Percentiles rank a stretch among this genome's conserved stretches.
phyloP scores from a whole-genome alignment of 768 basidiomycete species.

The Lentinula sp. region DNA sequence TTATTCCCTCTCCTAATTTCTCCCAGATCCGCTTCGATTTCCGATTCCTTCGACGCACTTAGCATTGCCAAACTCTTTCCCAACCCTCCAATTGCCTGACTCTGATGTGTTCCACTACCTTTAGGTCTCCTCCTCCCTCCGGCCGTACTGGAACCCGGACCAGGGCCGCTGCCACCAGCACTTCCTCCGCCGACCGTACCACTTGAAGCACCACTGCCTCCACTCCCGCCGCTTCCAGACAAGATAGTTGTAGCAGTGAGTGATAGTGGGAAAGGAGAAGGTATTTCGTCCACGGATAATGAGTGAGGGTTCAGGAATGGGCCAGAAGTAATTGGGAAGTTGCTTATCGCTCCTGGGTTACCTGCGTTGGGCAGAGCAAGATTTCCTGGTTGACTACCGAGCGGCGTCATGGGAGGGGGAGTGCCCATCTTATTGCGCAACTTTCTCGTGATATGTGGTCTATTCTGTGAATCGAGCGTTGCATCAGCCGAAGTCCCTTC shows the following conservation, averaged over 20 bases:
- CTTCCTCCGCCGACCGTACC: constrained; percentile 16
- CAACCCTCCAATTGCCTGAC: constrained; percentile 57
- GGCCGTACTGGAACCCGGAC: constrained; percentile 21
- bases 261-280: constrained; percentile 77
- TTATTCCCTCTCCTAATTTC: constrained; percentile 78
- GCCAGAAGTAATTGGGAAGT: constrained; percentile 59
- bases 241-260: constrained; percentile 51
- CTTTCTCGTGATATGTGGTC: constrained; percentile 79
- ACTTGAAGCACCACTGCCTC: constrained; percentile 20
- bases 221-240: constrained; percentile 20
- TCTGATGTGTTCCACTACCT: constrained; percentile 46
- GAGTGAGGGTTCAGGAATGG: constrained; percentile 80
- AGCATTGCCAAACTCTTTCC: constrained; percentile 67
- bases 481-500: constrained; percentile 76
- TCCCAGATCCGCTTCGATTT: constrained; percentile 69
- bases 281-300: constrained; percentile 79
- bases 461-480: constrained; percentile 67
- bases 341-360: constrained; percentile 24
- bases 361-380: constrained; percentile 28
- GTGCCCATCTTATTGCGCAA: constrained; percentile 75
- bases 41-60: constrained; percentile 53
- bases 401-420: constrained; percentile 73
- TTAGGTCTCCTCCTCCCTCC: constrained; percentile 46
- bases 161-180: constrained; percentile 23
- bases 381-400: constrained; percentile 21